Percentiles rank a stretch among this genome's conserved stretches.
phyloP scores from a whole-genome alignment of 108 stramenopile species.

The Nitzschia sp. region DNA sequence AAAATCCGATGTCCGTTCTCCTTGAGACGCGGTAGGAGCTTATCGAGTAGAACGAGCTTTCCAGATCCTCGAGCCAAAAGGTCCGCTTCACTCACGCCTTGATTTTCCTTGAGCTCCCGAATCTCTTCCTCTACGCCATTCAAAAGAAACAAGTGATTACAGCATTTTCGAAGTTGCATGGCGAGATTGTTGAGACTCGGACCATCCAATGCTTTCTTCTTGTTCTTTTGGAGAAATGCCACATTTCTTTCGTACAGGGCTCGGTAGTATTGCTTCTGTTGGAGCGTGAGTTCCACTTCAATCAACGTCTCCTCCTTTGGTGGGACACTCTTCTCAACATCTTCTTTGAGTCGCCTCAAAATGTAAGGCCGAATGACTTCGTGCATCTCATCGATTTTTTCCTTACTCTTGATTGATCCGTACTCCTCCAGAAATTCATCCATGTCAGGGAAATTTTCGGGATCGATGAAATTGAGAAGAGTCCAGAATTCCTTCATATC shows the following conservation, averaged over 20 bases:
- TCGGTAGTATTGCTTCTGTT: slow-evolving; percentile 97
- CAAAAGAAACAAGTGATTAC: slow-evolving; percentile 98
- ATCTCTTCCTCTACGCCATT: slow-evolving; percentile 86
- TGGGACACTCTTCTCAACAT: slow-evolving; percentile 91
- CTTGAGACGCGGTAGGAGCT: slow-evolving; percentile 91
- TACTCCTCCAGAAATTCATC: slow-evolving; percentile 83
- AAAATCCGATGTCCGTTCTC: slow-evolving; percentile 92
- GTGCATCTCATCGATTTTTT: slow-evolving; percentile 80
- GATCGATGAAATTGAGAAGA: slow-evolving; percentile 87
- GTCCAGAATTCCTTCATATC: slow-evolving; percentile 83
- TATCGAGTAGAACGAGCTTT: slow-evolving; percentile 96
- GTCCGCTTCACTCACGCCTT: slow-evolving; percentile 45
- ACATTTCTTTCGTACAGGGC: slow-evolving; percentile 94
- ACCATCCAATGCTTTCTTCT: slow-evolving; percentile 84
- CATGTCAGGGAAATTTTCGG: slow-evolving; percentile 51
- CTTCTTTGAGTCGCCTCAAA: slow-evolving; percentile 91
- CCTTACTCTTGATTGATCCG: slow-evolving; percentile 87
- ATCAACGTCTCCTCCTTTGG: slow-evolving; percentile 95
- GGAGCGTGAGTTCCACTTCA: slow-evolving; percentile 94
- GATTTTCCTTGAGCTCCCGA: slow-evolving; percentile 41
- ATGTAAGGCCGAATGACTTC: slow-evolving; percentile 90
- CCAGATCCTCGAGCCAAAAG: slow-evolving; percentile 84
- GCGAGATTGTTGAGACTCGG: slow-evolving; percentile 84
- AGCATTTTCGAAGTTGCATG: slow-evolving; percentile 94
- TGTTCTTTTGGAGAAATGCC: slow-evolving; percentile 75